Percentiles rank a stretch among this genome's conserved stretches.
Evolutionary conservation across 805 yeast genomes (phyloP).

Genomic region (Saccharomycopsis babjevae): DNA sequence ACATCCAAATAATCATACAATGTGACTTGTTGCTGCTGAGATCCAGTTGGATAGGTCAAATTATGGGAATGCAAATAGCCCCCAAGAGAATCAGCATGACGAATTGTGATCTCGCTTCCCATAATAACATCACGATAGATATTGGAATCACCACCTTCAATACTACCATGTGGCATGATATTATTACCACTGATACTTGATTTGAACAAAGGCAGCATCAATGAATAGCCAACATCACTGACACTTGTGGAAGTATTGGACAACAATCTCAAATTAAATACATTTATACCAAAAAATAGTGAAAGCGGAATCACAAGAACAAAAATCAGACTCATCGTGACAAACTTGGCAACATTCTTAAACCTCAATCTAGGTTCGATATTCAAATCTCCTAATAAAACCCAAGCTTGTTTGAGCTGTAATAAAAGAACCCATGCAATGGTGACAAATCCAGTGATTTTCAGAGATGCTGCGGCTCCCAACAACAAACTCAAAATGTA

Average conservation of each 20-base stretch:
- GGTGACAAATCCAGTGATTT: constrained; percentile 64
- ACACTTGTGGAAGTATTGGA: constrained; percentile 2
- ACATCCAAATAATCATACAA: constrained; percentile 48
- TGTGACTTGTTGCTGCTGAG: constrained; percentile 72
- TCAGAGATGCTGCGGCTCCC: constrained; percentile 52
- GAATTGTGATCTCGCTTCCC: constrained; percentile 30
- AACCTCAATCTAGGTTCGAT: constrained; percentile 33
- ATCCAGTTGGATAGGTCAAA: constrained; percentile 50
- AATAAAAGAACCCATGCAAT: constrained; percentile 50
- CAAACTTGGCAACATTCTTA: constrained; percentile 41
- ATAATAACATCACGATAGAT: constrained; percentile 35
- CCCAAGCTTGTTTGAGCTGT: constrained; percentile 50
- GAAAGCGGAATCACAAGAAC: constrained; percentile 6
- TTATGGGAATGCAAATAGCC: constrained; percentile 76
- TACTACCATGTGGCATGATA: constrained; percentile 51
- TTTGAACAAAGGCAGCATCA: constrained; percentile 13
- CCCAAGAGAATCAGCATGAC: constrained; percentile 44
- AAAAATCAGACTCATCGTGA: constrained; percentile 32
- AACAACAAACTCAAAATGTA: constrained; percentile 39
- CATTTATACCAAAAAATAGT: constrained; percentile 7
- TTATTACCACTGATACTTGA: constrained; percentile 10
- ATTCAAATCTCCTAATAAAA: constrained; percentile 54
- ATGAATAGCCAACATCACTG: constrained; percentile 24
- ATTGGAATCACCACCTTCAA: constrained; percentile 16
- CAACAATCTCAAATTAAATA: constrained; percentile 10